These are phyloP conservation scores for Vanilla planifolia DNA, from an alignment of 106 monocot genomes.

Conservation along the genomic window DNA sequence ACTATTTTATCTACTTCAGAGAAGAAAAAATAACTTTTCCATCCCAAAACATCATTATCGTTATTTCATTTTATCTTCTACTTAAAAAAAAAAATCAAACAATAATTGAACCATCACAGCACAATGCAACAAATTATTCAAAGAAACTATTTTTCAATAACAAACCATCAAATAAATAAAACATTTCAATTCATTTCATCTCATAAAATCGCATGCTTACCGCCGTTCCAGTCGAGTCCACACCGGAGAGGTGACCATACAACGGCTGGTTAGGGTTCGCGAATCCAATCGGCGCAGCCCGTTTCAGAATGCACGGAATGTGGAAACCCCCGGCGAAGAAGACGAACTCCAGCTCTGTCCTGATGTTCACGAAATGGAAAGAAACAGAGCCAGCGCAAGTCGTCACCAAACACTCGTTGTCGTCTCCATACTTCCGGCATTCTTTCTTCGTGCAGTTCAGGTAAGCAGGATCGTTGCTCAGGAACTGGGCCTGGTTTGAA, in stretches of 20 bases:
- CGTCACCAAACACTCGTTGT: constrained; percentile 14
- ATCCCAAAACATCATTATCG: no score
- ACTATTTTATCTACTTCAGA: no score
- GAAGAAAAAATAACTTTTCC: no score
- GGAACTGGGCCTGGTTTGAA: constrained; percentile 52
- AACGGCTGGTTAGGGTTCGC: constrained; percentile 49
- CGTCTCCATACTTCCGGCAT: constrained; percentile 20
- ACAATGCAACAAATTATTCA: no score
- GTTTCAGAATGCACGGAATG: constrained; percentile 43
- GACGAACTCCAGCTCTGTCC: constrained; percentile 66
- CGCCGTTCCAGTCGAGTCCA: constrained; percentile 57
- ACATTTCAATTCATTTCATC: neutral
- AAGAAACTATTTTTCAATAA: neutral
- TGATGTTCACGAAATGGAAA: constrained; percentile 65
- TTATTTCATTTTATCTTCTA: no score
- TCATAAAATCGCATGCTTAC: constrained; percentile 13
- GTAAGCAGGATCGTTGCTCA: constrained; percentile 56
- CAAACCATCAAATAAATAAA: neutral
- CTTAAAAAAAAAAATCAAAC: no score
- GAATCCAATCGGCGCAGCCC: constrained; percentile 39
- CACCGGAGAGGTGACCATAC: constrained; percentile 49
- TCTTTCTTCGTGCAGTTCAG: constrained; percentile 36
- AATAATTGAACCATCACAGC: no score
- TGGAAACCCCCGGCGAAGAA: constrained; percentile 63
- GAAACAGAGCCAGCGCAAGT: constrained; percentile 51